Conservation (phyloP, 805 yeast genomes). For the Candida broadrunensis region DNA sequence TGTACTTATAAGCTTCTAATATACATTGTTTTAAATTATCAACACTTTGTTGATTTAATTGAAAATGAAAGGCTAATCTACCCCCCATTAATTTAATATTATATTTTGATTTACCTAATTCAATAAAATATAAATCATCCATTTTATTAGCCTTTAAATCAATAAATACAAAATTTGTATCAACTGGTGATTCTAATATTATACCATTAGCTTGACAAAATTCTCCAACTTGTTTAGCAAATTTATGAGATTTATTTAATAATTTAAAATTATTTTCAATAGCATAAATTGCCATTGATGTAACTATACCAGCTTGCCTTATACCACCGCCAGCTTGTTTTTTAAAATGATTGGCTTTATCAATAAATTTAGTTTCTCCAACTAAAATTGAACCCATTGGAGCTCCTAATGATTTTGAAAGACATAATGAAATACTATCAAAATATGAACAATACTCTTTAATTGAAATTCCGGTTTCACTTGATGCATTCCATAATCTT, state of each 20-base stretch:
- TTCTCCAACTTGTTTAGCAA: slow-evolving; percentile 32
- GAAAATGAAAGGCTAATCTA: slow-evolving; percentile 38
- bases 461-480: slow-evolving; percentile 36
- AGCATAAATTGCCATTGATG: slow-evolving; percentile 40
- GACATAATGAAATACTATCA: slow-evolving; percentile 42
- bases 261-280: slow-evolving; percentile 37
- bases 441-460: slow-evolving; percentile 37
- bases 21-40: slow-evolving; percentile 45
- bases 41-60: slow-evolving; percentile 27
- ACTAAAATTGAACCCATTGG: slow-evolving; percentile 44
- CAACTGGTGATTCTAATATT: slow-evolving; percentile 32
- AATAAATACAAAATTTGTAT: slow-evolving; percentile 41
- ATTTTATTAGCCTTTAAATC: slow-evolving; percentile 30
- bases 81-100: slow-evolving; percentile 64
- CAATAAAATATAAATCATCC: slow-evolving; percentile 20
- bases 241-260: slow-evolving; percentile 28
- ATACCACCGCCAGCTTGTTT: slow-evolving; percentile 46
- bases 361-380: slow-evolving; percentile 24
- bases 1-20: slow-evolving; percentile 48
- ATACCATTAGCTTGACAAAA: slow-evolving; percentile 28
- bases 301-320: slow-evolving; percentile 39
- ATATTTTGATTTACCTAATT: slow-evolving; percentile 47
- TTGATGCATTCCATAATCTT: slow-evolving; percentile 42
- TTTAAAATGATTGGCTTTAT: slow-evolving; percentile 43
- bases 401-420: slow-evolving; percentile 42